Evolutionary conservation across 805 yeast species (phyloP).

Genomic region (Huiozyma sinensis): DNA sequence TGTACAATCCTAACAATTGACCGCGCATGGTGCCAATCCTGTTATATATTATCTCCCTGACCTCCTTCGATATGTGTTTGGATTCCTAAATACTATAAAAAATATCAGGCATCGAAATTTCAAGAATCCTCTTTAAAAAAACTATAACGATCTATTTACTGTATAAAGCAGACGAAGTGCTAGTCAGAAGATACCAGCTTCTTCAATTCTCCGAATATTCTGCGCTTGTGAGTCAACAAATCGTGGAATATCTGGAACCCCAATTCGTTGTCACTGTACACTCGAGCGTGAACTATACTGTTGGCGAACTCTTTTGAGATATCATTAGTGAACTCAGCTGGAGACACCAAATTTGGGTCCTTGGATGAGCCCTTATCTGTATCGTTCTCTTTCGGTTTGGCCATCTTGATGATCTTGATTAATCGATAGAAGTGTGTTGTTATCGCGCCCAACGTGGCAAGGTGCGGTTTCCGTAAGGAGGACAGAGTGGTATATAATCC

Average conservation of each 20-base stretch:
- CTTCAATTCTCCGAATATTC: slow-evolving; percentile 56
- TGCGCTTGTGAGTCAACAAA: slow-evolving; percentile 46
- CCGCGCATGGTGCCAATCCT: too few species aligned
- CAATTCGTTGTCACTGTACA: slow-evolving; percentile 48
- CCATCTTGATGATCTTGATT: slow-evolving; percentile 41
- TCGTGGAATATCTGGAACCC: slow-evolving; percentile 52
- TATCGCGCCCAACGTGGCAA: slow-evolving; percentile 75
- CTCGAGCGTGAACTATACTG: slow-evolving; percentile 38
- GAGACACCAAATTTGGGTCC: slow-evolving; percentile 10
- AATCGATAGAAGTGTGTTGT: slow-evolving; percentile 63
- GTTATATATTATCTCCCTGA: too few species aligned
- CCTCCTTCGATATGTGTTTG: too few species aligned
- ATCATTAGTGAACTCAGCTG: slow-evolving; percentile 31
- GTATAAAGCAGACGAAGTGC: background rate
- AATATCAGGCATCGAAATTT: too few species aligned
- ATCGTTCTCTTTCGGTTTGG: slow-evolving; percentile 17
- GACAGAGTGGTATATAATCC: slow-evolving; percentile 58
- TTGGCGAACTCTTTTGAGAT: slow-evolving; percentile 59
- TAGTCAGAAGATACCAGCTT: slow-evolving; percentile 9
- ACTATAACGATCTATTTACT: background rate
- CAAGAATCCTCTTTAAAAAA: too few species aligned
- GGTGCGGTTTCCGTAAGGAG: slow-evolving; percentile 57
- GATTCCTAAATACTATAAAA: too few species aligned
- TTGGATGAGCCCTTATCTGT: background rate
- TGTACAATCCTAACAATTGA: too few species aligned